These are phyloP conservation scores for Cucumis sativus DNA, from an alignment of 306 rosid genomes.

Conservation along the genomic window Cucumber_9930_V3 NC_026658.2:25462001-25462500, in stretches of 20 bases:
- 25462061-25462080: not conserved
- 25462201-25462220: not conserved
- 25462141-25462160: not conserved
- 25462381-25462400: not conserved
- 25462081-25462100: not conserved
- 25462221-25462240: not conserved
- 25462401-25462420: not conserved
- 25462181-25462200: not conserved
- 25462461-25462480: not conserved
- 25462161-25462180: not conserved
- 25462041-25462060: not conserved
- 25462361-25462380: not conserved
- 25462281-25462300: not conserved
- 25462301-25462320: not conserved
- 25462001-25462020: conserved; percentile 48
- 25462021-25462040: not conserved
- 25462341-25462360: not conserved
- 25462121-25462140: not conserved
- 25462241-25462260: not conserved
- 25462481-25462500: not conserved
- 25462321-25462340: not conserved
- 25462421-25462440: not conserved
- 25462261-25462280: not conserved
- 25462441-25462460: not conserved
- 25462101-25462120: not conserved